phyloP scores from a whole-genome alignment of 1,139 yeast species.

The Geotrichum australiense region DNA sequence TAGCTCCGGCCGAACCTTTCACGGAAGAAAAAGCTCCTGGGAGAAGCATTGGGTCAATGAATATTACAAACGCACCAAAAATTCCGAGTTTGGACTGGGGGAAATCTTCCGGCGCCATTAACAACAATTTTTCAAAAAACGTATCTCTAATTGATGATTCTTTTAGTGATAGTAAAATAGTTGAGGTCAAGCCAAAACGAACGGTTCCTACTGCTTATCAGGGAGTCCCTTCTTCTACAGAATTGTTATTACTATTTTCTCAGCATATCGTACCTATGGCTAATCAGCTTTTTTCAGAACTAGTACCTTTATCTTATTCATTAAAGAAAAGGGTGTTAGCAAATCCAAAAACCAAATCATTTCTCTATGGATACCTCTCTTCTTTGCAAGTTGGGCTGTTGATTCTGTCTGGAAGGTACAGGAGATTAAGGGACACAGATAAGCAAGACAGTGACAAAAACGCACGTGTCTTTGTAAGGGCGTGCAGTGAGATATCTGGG shows the following conservation, averaged over 20 bases:
- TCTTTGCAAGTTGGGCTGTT: slow-evolving; percentile 22
- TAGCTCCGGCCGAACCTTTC: too few species aligned
- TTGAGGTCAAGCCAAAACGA: too few species aligned
- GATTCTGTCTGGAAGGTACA: slow-evolving; percentile 27
- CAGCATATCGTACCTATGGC: slow-evolving; percentile 20
- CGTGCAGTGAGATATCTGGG: neutral
- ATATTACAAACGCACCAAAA: too few species aligned
- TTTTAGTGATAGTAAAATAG: too few species aligned
- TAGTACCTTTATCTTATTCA: slow-evolving; percentile 24
- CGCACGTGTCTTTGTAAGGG: neutral
- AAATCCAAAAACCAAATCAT: slow-evolving; percentile 22
- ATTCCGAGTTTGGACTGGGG: too few species aligned
- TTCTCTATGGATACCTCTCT: slow-evolving; percentile 24
- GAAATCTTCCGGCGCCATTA: too few species aligned
- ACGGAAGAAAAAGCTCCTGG: too few species aligned
- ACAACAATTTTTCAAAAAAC: too few species aligned
- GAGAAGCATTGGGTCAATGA: too few species aligned
- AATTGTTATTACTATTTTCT: slow-evolving; percentile 19
- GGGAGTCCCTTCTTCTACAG: slow-evolving; percentile 21
- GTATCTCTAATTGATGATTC: too few species aligned
- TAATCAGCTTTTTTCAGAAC: slow-evolving; percentile 21
- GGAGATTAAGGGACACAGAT: slow-evolving; percentile 11
- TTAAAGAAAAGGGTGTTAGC: slow-evolving; percentile 25
- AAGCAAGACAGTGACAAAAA: neutral
- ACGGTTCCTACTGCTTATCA: too few species aligned